These are phyloP conservation scores for Umbelopsis isabellina DNA, from an alignment of 192 early-diverging fungal genomes.

Conservation along the genomic window DNA sequence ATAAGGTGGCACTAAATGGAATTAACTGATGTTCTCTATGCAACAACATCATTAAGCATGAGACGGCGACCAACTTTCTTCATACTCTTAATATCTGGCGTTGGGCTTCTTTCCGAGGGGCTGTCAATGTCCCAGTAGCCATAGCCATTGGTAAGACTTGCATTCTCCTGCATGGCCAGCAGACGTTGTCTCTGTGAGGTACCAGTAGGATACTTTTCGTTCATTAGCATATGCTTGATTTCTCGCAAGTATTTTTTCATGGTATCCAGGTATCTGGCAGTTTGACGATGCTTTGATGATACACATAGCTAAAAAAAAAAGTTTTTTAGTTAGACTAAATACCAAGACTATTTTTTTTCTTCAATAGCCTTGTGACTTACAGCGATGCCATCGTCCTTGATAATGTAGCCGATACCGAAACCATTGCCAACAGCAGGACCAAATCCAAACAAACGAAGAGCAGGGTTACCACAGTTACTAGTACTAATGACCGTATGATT, in stretches of 20 bases:
- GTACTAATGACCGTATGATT: slow-evolving; percentile 72
- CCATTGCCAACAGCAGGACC: slow-evolving; percentile 79
- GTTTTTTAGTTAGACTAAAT: background rate
- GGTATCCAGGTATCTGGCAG: slow-evolving; percentile 44
- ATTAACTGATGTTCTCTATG: background rate
- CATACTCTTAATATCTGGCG: slow-evolving; percentile 1
- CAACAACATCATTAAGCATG: slow-evolving; percentile 21
- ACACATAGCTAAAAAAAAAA: slow-evolving; percentile 40
- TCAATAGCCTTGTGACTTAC: slow-evolving; percentile 34
- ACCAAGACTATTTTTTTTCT: too few relatives aligned
- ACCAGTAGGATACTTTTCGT: slow-evolving; percentile 43
- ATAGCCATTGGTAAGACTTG: slow-evolving; percentile 39
- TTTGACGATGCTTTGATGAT: slow-evolving; percentile 55
- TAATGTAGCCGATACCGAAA: slow-evolving; percentile 87
- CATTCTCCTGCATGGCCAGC: slow-evolving; percentile 34
- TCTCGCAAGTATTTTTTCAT: slow-evolving; percentile 45
- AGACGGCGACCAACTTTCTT: slow-evolving; percentile 35
- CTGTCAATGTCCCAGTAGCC: slow-evolving; percentile 49
- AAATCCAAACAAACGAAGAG: slow-evolving; percentile 78
- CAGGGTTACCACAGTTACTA: slow-evolving; percentile 67
- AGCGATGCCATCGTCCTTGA: slow-evolving; percentile 52
- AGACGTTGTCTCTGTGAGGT: slow-evolving; percentile 32
- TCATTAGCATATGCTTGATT: slow-evolving; percentile 36
- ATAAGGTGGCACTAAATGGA: too few relatives aligned
- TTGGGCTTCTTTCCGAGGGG: slow-evolving; percentile 7